Percentiles rank a stretch among this genome's conserved stretches.
These are phyloP conservation scores for Fusarium sp. DNA, from an alignment of 2,329 filamentous ascomycete species.

Conservation along the genomic window DNA sequence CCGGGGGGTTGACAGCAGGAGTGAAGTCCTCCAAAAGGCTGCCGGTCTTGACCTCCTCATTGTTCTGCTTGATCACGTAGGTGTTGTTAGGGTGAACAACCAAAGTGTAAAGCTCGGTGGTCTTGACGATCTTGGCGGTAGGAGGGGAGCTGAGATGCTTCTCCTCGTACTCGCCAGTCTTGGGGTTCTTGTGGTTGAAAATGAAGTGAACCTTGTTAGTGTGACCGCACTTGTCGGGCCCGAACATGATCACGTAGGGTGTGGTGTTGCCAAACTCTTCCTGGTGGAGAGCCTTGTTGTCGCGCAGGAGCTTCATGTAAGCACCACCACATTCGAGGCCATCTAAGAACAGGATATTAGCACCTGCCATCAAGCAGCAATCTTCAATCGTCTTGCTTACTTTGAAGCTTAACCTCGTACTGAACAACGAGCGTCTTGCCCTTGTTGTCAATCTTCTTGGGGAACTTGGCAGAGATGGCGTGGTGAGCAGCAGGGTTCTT, in stretches of 20 bases:
- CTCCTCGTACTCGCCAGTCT: constrained; percentile 99
- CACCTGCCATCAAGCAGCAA: not conserved
- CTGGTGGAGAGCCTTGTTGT: constrained; percentile 95
- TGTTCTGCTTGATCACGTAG: constrained; percentile 91
- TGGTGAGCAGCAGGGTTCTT: constrained; percentile 99
- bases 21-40: constrained; percentile 93
- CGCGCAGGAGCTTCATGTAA: constrained; percentile 98
- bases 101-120: constrained; percentile 93
- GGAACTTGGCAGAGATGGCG: constrained; percentile 98
- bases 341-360: constrained; percentile 63
- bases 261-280: constrained; percentile 98
- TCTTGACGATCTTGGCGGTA: constrained; percentile 87
- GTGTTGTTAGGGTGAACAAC: constrained; percentile 97
- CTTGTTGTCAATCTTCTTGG: constrained; percentile 96
- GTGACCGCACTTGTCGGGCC: constrained; percentile 97
- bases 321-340: constrained; percentile 97
- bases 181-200: constrained; percentile 99
- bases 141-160: constrained; percentile 93
- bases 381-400: constrained; percentile 61
- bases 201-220: constrained; percentile 99
- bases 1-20: constrained; percentile 90
- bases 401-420: constrained; percentile 99
- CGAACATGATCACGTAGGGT: constrained; percentile 99
- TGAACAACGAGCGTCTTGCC: constrained; percentile 96
- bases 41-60: constrained; percentile 86